Evolutionary conservation across 805 yeast species (phyloP).

Genomic region (Naumovozyma dairenensis): DNA sequence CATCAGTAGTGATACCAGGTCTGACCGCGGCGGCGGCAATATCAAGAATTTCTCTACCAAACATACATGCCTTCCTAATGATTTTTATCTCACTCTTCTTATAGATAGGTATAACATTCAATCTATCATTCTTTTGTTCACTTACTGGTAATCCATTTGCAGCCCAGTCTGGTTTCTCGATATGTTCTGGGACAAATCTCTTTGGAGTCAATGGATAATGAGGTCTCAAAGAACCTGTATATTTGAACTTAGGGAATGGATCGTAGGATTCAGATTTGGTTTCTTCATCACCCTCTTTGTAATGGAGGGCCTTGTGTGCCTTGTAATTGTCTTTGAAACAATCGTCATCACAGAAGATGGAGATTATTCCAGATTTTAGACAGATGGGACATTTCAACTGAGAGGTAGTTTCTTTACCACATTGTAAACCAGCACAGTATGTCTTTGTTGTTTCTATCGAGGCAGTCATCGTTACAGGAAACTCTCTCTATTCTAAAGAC

Average conservation of each 20-base stretch:
- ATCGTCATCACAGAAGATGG: slow-evolving; percentile 69
- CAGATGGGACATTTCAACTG: slow-evolving; percentile 86
- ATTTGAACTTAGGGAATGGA: slow-evolving; percentile 76
- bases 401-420: slow-evolving; percentile 74
- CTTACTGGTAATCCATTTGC: slow-evolving; percentile 64
- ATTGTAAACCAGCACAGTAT: slow-evolving; percentile 69
- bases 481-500: no score
- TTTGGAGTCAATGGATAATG: slow-evolving; percentile 70
- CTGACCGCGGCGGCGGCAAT: slow-evolving; percentile 70
- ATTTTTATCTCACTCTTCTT: slow-evolving; percentile 60
- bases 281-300: slow-evolving; percentile 42
- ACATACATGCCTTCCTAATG: slow-evolving; percentile 62
- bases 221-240: slow-evolving; percentile 68
- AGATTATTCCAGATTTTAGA: slow-evolving; percentile 53
- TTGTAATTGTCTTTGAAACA: slow-evolving; percentile 72
- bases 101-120: slow-evolving; percentile 54
- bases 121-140: slow-evolving; percentile 66
- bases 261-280: slow-evolving; percentile 42
- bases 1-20: slow-evolving; percentile 92
- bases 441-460: slow-evolving; percentile 2
- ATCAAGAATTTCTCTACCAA: slow-evolving; percentile 86
- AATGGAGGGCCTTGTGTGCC: slow-evolving; percentile 67
- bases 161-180: slow-evolving; percentile 78
- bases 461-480: slow-evolving; percentile 2
- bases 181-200: slow-evolving; percentile 59